Base-by-base conservation (phyloP, 2,329 filamentous ascomycete genomes). In the Myriosclerotinia scirpicola region DNA sequence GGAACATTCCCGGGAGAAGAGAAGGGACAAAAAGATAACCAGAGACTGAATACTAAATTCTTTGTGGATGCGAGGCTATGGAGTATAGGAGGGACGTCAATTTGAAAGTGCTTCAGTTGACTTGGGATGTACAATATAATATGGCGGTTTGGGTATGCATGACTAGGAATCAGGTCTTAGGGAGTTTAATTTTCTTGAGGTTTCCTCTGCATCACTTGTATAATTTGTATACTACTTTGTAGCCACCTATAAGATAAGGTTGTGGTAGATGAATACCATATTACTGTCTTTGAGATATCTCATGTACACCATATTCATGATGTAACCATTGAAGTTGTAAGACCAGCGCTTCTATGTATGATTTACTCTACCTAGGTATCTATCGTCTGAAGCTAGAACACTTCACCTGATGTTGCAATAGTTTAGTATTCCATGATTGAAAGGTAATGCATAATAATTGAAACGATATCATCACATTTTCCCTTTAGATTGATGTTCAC, bases 41-140 rank as follows among this genome's bases (percentile, higher is more conserved):
- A 59, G 68, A 65, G 56, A 63, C 26, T 66, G 42, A 60, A 59
- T 44, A 40, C 42, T 3, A 12, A 50, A 12, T 46, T 50, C 52
- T 34, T 30, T 40, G 58, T 30, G 56, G 55, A 67, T 66, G 65
- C 55, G 62, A n/a, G 66, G 66, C 26, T 53, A 64, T 62, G 54
- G 56, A 62, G 40, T 58, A 34, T 44, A 60, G 64, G 66, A 65
- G 52, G 53, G 72, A 68, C 38, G 73, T 73, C 70, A 67, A 72
- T 72, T 74, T 70, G 75, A 77, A 77, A 77, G 75, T 74, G 75
- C 75, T 77, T 77, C 75, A 72, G 73, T 74, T 73, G 73, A 75
- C 73, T 72, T 53, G 67, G 56, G 52, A 46, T 67, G 48, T 66
- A 58, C 30, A 66, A 60, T 60, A 56, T 6, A 34, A 34, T 53